Evolutionary conservation across 106 monocot genomes (phyloP), one percentile per base, ranked within the genome.

Genomic region (Dioscorea zingiberensis): DNA sequence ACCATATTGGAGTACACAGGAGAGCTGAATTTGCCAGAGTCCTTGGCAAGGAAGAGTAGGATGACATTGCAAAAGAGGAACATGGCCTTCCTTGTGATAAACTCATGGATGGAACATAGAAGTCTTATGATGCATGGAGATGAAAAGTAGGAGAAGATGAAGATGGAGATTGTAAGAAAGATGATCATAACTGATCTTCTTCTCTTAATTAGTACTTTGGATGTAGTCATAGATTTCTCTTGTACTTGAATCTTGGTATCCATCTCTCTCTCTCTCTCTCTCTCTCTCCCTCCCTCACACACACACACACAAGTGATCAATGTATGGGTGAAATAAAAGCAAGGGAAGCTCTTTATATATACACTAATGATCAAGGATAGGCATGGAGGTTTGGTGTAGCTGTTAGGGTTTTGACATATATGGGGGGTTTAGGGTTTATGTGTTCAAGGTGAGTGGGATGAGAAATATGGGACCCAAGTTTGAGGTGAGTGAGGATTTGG

Each of bases 41-140:
- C 86, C 58, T 60, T 70, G 28, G 70, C 71, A 13, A 90, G 9
- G 75, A 90, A 70, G 38, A 83, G 53, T 26, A 90, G 65, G 72
- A 90, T 83, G 59, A 58, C 73, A 67, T 90, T 82, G 72, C 70
- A 78, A 47, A 90, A 30, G 58, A 80, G 27, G 70, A 90, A 73
- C 49, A 80, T 53, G 61, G 76, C 60, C 22, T 58, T 72, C 55
- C 66, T 85, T 47, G 45, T 69, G 29, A 72, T 64, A 47, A 66
- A 48, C 21, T 32, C 25, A 44, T 32, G 18, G 17, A 69, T 7
- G n/a, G 18, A 23, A 28, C 16, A 9, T n/a, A 58, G 29, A 46
- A 56, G 28, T 7, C 15, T 29, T 13, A 28, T 27, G 67, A 32
- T 26, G 25, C 29, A 25, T 21, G 27, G 25, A 49, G 53, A 23